Percentiles rank a stretch among this genome's conserved stretches.
These are phyloP conservation scores for Hymenoscyphus occultus DNA, from an alignment of 2,329 filamentous ascomycete genomes.

Conservation along the genomic window DNA sequence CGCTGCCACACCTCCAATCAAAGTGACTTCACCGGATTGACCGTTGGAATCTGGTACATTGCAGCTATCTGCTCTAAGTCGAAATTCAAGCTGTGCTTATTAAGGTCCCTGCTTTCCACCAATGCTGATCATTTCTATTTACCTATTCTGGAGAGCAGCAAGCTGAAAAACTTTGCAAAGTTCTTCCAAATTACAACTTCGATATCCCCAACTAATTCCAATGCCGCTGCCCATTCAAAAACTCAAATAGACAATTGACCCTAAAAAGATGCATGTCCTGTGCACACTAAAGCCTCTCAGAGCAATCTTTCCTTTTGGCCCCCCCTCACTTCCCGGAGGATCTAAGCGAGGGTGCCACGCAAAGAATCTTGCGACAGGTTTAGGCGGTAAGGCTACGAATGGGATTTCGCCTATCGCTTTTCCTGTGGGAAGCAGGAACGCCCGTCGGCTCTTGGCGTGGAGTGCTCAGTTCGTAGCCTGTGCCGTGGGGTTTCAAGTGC, in stretches of 20 bases:
- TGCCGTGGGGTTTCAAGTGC: background rate
- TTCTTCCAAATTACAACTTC: no score
- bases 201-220: background rate
- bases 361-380: conserved; percentile 3
- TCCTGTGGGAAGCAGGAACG: background rate
- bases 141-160: background rate
- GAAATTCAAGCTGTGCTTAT: background rate
- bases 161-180: background rate
- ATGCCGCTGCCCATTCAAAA: background rate
- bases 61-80: background rate
- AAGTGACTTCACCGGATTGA: background rate
- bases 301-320: background rate
- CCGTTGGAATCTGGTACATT: background rate
- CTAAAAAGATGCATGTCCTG: background rate
- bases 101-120: background rate
- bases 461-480: background rate
- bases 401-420: background rate
- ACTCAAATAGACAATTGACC: background rate
- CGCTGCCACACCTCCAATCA: background rate
- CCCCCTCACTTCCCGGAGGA: background rate
- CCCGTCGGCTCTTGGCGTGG: background rate
- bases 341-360: background rate
- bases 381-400: conserved; percentile 9
- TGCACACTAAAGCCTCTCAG: background rate
- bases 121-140: background rate